Evolutionary conservation across 805 yeast species (phyloP).

Genomic region (Kockiozyma suomiensis): DNA sequence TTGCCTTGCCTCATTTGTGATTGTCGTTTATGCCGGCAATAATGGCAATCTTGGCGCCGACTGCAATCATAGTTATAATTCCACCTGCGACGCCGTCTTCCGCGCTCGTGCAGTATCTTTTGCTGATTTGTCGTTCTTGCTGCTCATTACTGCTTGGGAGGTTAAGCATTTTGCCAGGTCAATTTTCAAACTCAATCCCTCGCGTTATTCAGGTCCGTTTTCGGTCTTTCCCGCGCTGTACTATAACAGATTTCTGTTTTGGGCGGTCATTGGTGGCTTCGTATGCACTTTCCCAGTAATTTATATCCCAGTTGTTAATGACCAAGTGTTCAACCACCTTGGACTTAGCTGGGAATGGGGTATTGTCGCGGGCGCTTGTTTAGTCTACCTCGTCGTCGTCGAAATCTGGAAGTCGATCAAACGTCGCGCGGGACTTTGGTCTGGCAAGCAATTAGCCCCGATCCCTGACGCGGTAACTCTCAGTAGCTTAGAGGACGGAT

Average conservation of each 20-base stretch:
- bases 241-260: slow-evolving; percentile 74
- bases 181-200: slow-evolving; percentile 56
- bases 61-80: slow-evolving; percentile 59
- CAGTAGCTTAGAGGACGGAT: background rate
- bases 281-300: slow-evolving; percentile 78
- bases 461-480: background rate
- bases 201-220: slow-evolving; percentile 47
- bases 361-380: slow-evolving; percentile 59
- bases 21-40: slow-evolving; percentile 67
- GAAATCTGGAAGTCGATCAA: slow-evolving; percentile 72
- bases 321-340: slow-evolving; percentile 70
- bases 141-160: slow-evolving; percentile 82
- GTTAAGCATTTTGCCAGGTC: slow-evolving; percentile 74
- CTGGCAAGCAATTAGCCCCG: slow-evolving; percentile 18
- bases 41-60: slow-evolving; percentile 64
- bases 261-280: slow-evolving; percentile 77
- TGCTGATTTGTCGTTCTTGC: slow-evolving; percentile 85
- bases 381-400: slow-evolving; percentile 60
- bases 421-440: slow-evolving; percentile 45
- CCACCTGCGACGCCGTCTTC: slow-evolving; percentile 63
- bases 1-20: slow-evolving; percentile 68
- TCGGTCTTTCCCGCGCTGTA: slow-evolving; percentile 58
- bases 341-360: slow-evolving; percentile 84
- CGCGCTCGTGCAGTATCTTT: slow-evolving; percentile 76
- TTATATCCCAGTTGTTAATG: slow-evolving; percentile 85